Conservation (phyloP, 176 grass and related monocot genomes). For the Aegilops tauschii region DNA sequence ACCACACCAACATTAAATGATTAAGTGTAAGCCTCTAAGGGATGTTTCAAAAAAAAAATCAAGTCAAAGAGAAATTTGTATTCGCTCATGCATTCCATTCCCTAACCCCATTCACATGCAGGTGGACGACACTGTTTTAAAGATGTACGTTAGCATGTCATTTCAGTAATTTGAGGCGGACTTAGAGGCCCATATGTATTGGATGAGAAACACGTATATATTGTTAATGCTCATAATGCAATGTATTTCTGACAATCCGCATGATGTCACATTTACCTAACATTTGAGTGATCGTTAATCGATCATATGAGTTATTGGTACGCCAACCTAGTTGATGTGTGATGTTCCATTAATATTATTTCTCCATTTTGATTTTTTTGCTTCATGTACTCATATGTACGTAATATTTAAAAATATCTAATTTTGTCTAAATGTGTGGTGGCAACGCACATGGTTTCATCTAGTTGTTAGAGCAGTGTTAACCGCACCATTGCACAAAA, state of each 20-base stretch:
- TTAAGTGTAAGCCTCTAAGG: not conserved
- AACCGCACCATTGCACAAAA: too few species aligned
- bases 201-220: not conserved
- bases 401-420: too few species aligned
- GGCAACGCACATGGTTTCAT: too few species aligned
- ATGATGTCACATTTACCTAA: too few species aligned
- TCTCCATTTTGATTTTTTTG: too few species aligned
- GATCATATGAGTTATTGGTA: too few species aligned
- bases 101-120: not conserved
- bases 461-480: too few species aligned
- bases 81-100: not conserved
- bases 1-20: not conserved
- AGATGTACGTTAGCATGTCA: not conserved
- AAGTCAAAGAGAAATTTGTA: not conserved
- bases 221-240: not conserved
- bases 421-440: too few species aligned
- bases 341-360: too few species aligned
- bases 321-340: too few species aligned
- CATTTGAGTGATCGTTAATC: too few species aligned
- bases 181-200: not conserved
- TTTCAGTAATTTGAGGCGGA: not conserved
- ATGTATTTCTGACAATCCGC: not conserved
- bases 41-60: not conserved
- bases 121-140: not conserved
- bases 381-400: too few species aligned